Percentiles rank a stretch among this genome's conserved stretches.
phyloP scores from a whole-genome alignment of 768 basidiomycete genomes.

The Chlorophyllum brunneum region DNA sequence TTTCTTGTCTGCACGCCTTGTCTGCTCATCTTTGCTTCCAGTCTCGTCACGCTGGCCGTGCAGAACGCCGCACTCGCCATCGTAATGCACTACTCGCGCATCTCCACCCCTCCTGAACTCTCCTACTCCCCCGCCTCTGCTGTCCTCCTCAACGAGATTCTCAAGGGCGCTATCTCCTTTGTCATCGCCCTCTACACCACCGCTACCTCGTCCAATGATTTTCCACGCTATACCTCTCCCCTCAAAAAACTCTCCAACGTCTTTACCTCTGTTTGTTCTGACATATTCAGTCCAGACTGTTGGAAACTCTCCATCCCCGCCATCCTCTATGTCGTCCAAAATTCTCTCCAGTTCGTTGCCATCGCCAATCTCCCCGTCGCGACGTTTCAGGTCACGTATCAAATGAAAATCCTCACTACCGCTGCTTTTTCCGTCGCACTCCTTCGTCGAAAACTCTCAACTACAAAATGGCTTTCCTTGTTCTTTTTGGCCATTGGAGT shows the following conservation, averaged over 20 bases:
- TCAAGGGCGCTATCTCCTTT: conserved; percentile 92
- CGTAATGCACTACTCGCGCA: conserved; percentile 98
- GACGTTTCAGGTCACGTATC: conserved; percentile 96
- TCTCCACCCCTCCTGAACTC: conserved; percentile 70
- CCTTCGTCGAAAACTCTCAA: conserved; percentile 68
- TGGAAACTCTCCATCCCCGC: conserved; percentile 99
- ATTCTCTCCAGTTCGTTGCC: conserved; percentile 95
- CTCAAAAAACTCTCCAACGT: conserved; percentile 23
- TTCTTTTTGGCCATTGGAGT: conserved; percentile 90
- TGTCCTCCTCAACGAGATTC: conserved; percentile 89
- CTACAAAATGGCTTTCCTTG: conserved; percentile 83
- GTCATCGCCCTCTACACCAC: conserved; percentile 61
- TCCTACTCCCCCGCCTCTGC: conserved; percentile 93
- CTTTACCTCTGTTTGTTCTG: conserved; percentile 55
- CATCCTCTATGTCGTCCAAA: conserved; percentile 93
- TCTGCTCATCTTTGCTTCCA: conserved; percentile 21
- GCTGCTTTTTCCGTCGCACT: conserved; percentile 88
- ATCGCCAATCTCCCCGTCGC: conserved; percentile 94
- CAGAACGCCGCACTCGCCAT: conserved; percentile 96
- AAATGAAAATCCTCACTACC: conserved; percentile 98
- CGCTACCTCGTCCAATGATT: conserved; percentile 41
- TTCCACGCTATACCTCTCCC: conserved; percentile 27
- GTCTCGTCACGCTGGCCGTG: conserved; percentile 81
- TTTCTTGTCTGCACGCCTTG: background rate
- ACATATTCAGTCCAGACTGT: conserved; percentile 88